Evolutionary conservation across 108 stramenopile genomes (phyloP), one percentile per base, ranked within the genome.

Genomic region (Fistulifera pelliculosa): DNA sequence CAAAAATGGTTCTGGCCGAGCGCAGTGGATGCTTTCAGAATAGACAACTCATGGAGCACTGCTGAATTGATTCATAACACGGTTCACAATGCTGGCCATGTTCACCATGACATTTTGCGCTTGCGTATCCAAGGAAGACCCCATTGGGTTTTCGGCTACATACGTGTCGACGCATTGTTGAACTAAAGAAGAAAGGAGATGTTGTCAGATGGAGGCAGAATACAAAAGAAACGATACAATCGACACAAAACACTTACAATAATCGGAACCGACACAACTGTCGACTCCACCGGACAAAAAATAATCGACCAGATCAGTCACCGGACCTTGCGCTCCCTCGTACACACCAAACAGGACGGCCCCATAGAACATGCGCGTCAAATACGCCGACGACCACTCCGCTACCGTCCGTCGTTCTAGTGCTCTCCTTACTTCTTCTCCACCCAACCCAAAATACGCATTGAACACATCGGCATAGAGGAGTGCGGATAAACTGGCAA

Each of bases 341-440:
- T 82, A 89, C 1, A 82, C 79, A 12, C 87, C 87, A 62, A 89
- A 89, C n/a, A 89, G 59, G 1, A 69, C 70, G 4, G 77, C 78
- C 2, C 79, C 61, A 23, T 64, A 66, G 4, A 82, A 41, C 43
- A 72, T 67, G 35, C 64, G 71, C 0, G 75, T 60, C 10, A 71
- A 51, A 53, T 89, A 89, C 1, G 76, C 19, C 41, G 69, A 67
- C 4, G 70, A 41, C 81, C 83, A 84, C 25, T 76, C 78, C 21
- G 64, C 43, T 6, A 66, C n/a, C 1, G 58, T 59, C 27, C 87
- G 60, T 40, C 58, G 63, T 23, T 74, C 56, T 31, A 78, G 76
- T 53, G 71, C 68, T 42, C 68, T 49, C 58, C 76, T 64, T 55
- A 74, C 76, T 23, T 27, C 42, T 21, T 74, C 64, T 44, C 70